These are phyloP conservation scores for Lecanicillium sp. DNA, from an alignment of 2,329 filamentous ascomycete species.

Conservation along the genomic window DNA sequence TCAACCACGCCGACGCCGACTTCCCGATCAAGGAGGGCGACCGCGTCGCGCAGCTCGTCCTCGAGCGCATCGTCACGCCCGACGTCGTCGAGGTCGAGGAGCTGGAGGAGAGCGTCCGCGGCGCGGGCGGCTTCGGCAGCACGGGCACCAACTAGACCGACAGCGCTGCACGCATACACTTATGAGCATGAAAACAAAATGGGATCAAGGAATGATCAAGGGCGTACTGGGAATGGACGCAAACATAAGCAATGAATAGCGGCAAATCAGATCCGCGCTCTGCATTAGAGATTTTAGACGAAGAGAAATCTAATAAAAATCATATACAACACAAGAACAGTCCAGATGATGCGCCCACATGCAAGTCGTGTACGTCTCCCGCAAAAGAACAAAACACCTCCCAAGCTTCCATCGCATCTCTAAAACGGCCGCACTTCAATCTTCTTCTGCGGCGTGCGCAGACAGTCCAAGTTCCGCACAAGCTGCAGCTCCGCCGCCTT, in stretches of 20 bases:
- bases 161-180: neutral
- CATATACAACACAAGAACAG: no score
- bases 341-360: no score
- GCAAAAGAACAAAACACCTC: neutral
- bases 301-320: no score
- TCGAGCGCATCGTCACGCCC: slow-evolving; percentile 92
- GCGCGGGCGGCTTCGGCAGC: slow-evolving; percentile 86
- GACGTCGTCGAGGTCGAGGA: slow-evolving; percentile 84
- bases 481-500: slow-evolving; percentile 86
- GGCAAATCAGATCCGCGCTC: neutral
- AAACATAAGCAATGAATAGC: neutral
- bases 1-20: slow-evolving; percentile 81
- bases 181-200: neutral
- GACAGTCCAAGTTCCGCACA: slow-evolving; percentile 63
- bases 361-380: neutral
- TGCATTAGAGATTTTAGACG: slow-evolving; percentile 4
- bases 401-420: neutral
- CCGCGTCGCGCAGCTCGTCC: slow-evolving; percentile 84
- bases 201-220: neutral
- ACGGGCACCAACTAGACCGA: slow-evolving; percentile 58
- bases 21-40: slow-evolving; percentile 81
- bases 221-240: neutral
- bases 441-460: slow-evolving; percentile 59
- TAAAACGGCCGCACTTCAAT: slow-evolving; percentile 49
- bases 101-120: slow-evolving; percentile 84